Conservation (phyloP, 2,329 filamentous ascomycete genomes). For the Alternaria viburni region DNA sequence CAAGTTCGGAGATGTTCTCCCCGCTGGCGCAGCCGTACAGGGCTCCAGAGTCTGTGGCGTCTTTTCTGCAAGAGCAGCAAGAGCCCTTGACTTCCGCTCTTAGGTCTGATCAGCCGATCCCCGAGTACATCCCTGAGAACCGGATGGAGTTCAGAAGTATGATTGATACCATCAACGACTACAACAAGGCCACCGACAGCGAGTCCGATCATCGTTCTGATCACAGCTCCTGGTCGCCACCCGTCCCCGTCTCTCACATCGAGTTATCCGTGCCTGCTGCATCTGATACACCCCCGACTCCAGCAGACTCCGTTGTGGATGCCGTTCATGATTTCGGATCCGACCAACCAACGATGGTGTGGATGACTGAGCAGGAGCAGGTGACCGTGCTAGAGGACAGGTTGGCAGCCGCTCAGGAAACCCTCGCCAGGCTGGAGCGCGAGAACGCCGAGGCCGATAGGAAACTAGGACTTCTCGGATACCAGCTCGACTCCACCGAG, state of each 20-base stretch:
- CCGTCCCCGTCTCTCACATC: not conserved
- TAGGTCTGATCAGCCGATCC: not conserved
- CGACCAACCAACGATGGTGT: too few relatives aligned
- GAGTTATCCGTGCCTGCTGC: not conserved
- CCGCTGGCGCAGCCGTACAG: slow-evolving; percentile 2
- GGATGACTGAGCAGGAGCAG: too few relatives aligned
- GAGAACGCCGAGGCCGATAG: not conserved
- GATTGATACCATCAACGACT: not conserved
- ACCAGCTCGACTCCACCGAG: slow-evolving; percentile 25
- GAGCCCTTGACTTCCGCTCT: not conserved
- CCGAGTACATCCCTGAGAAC: not conserved
- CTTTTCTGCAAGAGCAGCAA: slow-evolving; percentile 11
- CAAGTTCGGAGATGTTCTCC: slow-evolving; percentile 7
- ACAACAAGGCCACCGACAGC: not conserved
- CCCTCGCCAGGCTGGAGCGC: not conserved
- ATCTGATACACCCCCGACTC: slow-evolving; percentile 7
- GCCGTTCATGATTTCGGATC: too few relatives aligned
- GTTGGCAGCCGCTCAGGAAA: not conserved
- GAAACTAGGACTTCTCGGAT: slow-evolving; percentile 20
- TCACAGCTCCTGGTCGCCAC: not conserved
- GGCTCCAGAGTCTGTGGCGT: slow-evolving; percentile 10
- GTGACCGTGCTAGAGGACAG: not conserved
- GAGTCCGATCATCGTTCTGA: not conserved
- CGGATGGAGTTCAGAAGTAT: slow-evolving; percentile 5
- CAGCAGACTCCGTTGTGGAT: not conserved